phyloP scores from a whole-genome alignment of 768 basidiomycete genomes.

The Suillus plorans region DNA sequence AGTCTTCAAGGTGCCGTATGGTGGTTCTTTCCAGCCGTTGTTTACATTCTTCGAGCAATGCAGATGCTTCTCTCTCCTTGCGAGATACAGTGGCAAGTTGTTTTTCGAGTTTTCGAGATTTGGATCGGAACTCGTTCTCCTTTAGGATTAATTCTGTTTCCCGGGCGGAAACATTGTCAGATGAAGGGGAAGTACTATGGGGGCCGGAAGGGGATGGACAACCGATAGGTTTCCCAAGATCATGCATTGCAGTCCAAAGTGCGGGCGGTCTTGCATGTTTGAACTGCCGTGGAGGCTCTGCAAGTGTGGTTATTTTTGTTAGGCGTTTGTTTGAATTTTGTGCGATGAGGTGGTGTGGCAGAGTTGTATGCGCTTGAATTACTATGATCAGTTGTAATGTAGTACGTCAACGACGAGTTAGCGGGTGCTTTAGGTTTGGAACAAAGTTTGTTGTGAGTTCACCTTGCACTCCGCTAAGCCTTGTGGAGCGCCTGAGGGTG shows the following conservation, averaged over 20 bases:
- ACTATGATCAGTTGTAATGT: neutral
- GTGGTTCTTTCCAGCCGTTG: conserved; percentile 27
- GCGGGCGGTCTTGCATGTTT: neutral
- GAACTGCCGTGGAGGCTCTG: neutral
- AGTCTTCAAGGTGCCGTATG: conserved; percentile 57
- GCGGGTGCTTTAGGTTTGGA: neutral
- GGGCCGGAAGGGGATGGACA: neutral
- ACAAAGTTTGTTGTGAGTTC: conserved; percentile 5
- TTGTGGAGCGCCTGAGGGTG: conserved; percentile 22
- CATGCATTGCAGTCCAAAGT: too few species aligned
- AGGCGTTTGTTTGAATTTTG: neutral
- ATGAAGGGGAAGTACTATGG: too few species aligned
- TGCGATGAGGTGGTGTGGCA: neutral
- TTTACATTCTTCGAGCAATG: conserved; percentile 43
- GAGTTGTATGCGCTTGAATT: neutral
- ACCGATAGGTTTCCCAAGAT: too few species aligned
- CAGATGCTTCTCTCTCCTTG: conserved; percentile 42
- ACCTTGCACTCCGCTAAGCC: conserved; percentile 12
- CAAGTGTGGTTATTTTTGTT: too few species aligned
- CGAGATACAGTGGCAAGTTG: conserved; percentile 37
- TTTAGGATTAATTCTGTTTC: conserved; percentile 35
- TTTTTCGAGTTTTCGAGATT: conserved; percentile 39
- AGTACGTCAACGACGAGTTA: neutral
- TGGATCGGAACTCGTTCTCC: conserved; percentile 41
- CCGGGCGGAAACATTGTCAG: conserved; percentile 3